These are phyloP conservation scores for Zizania palustris DNA, from an alignment of 202 grass and related monocot genomes.

Conservation along the genomic window DNA sequence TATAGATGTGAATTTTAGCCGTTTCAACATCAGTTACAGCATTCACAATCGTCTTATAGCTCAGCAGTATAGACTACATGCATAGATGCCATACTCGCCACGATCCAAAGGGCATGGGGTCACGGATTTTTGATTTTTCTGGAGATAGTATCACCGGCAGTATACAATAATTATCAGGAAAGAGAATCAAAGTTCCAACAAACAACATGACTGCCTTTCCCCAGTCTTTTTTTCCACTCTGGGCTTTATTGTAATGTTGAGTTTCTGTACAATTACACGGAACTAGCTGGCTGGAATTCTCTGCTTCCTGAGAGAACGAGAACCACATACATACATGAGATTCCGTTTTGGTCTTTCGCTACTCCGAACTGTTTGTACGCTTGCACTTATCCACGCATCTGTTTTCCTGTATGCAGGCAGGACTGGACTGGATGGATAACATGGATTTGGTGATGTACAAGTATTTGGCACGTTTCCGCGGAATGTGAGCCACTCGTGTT, in stretches of 20 bases:
- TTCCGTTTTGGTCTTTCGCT: not conserved
- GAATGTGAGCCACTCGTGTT: constrained; percentile 36
- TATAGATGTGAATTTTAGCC: constrained; percentile 38
- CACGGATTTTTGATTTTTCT: constrained; percentile 32
- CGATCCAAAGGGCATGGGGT: not conserved
- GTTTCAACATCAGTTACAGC: constrained; percentile 19
- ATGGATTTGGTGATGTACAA: too few relatives aligned
- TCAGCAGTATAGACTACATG: constrained; percentile 11
- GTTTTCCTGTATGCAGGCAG: too few relatives aligned
- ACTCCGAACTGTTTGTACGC: not conserved
- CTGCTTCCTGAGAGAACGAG: constrained; percentile 16
- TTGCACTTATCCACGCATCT: too few relatives aligned
- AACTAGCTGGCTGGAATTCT: constrained; percentile 9
- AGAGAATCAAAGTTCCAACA: constrained; percentile 4
- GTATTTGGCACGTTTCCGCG: constrained; percentile 3
- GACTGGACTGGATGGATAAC: too few relatives aligned
- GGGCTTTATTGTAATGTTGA: constrained; percentile 33
- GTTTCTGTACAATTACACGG: constrained; percentile 35
- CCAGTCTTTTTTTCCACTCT: not conserved
- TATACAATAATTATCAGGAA: constrained; percentile 23
- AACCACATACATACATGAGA: constrained; percentile 14
- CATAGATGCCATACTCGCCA: constrained; percentile 23
- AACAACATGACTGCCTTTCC: not conserved
- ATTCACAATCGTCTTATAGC: constrained; percentile 24
- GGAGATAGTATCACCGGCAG: constrained; percentile 16